Conservation (phyloP, 805 yeast genomes). For the Wickerhamomyces chambardii region DNA sequence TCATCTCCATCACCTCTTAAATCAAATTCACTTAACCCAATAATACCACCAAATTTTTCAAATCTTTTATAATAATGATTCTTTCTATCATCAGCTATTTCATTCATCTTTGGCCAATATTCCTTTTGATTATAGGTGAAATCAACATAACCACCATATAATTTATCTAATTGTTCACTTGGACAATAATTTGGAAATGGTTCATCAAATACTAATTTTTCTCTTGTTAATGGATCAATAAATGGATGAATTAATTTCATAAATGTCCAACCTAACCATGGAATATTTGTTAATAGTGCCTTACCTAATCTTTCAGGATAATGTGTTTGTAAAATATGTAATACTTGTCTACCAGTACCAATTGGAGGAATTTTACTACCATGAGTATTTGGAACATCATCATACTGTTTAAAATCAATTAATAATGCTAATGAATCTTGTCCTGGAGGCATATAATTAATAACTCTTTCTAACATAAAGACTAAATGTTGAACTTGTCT, state of each 20-base stretch:
- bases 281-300: conserved; percentile 80
- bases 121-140: conserved; percentile 73
- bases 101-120: conserved; percentile 70
- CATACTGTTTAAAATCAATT: conserved; percentile 82
- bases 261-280: conserved; percentile 91
- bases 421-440: conserved; percentile 89
- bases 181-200: conserved; percentile 85
- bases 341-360: conserved; percentile 81
- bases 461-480: conserved; percentile 84
- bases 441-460: conserved; percentile 93
- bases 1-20: conserved; percentile 41
- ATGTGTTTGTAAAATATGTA: conserved; percentile 91
- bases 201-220: conserved; percentile 85
- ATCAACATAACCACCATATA: conserved; percentile 79
- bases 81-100: conserved; percentile 51
- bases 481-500: conserved; percentile 96
- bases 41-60: conserved; percentile 53
- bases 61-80: conserved; percentile 61
- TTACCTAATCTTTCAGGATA: conserved; percentile 96
- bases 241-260: conserved; percentile 89
- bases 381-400: conserved; percentile 42
- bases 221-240: conserved; percentile 92
- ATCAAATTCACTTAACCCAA: conserved; percentile 81
- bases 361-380: conserved; percentile 74
- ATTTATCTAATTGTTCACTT: conserved; percentile 66